These are phyloP conservation scores for Simplicillium aogashimaense DNA, from an alignment of 2,329 filamentous ascomycete species.

Conservation along the genomic window DNA sequence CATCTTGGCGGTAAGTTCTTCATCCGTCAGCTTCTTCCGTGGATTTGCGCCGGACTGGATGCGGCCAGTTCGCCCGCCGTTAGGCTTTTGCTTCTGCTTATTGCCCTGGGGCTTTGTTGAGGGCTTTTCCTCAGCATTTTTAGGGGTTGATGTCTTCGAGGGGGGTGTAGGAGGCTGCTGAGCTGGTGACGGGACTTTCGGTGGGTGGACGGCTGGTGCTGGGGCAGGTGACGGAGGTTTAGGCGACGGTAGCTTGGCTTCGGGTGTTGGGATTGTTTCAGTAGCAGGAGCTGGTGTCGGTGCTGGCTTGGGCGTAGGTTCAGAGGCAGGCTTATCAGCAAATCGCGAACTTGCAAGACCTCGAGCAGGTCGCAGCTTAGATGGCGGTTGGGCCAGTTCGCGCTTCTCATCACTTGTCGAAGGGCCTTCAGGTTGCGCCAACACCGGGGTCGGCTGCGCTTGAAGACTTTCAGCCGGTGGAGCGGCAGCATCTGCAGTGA, in stretches of 20 bases:
- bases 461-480: not conserved
- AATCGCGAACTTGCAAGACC: slow-evolving; percentile 21
- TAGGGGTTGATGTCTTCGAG: slow-evolving; percentile 3
- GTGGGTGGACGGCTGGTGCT: not conserved
- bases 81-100: slow-evolving; percentile 12
- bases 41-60: slow-evolving; percentile 47
- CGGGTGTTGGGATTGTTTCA: slow-evolving; percentile 1
- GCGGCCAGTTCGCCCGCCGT: slow-evolving; percentile 29
- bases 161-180: not conserved
- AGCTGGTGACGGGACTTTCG: slow-evolving; percentile 1
- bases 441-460: not conserved
- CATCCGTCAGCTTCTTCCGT: slow-evolving; percentile 49
- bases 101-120: slow-evolving; percentile 15
- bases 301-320: slow-evolving; percentile 1
- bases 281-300: not conserved
- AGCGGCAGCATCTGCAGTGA: not conserved
- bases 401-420: not conserved
- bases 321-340: slow-evolving; percentile 18
- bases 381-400: slow-evolving; percentile 3
- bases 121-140: slow-evolving; percentile 7
- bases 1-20: slow-evolving; percentile 49
- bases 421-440: slow-evolving; percentile 3
- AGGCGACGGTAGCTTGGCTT: slow-evolving; percentile 1
- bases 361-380: slow-evolving; percentile 8
- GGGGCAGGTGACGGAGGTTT: slow-evolving; percentile 1